Evolutionary conservation across 768 basidiomycete species (phyloP), one percentile per base, ranked within the genome.

Genomic region (Naganishia friedmannii): DNA sequence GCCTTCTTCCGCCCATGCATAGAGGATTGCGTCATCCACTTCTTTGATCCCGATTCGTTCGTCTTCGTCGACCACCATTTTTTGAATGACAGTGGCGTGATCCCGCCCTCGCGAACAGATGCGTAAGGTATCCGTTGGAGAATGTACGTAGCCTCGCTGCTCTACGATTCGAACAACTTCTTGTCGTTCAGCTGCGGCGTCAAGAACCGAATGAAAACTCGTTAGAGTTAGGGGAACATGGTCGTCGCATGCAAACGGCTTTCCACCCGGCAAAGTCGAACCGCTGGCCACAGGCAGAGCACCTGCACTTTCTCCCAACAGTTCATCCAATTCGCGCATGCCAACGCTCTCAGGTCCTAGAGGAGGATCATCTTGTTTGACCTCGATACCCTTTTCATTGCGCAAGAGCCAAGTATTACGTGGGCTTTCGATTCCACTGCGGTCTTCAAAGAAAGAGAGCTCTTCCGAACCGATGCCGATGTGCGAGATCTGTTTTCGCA

Each of bases 281-380:
- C 19, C 23, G 23, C 1, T 26, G 3, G 23, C n/a, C n/a, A 12
- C 19, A 23, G n/a, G 12, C n/a, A 26, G n/a, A 26, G 23, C 23
- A 51, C 13, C 48, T 51, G 48, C n/a, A 34, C 39, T 45, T 23
- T 17, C 28, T 29, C 54, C 71, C 58, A 67, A 66, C 6, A 68
- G 37, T 17, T 51, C 53, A 48, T 72, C 71, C 39, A 72, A 29
- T 28, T 72, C 71, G 0, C 53, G 46, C 29, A 72, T n/a, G 12
- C 51, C 67, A 37, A 68, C 71, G 51, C 67, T 68, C 31, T 69
- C 71, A n/a, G 71, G 71, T 34, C 71, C 67, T 2, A 66, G 51
- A 8, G 65, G n/a, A 4, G 26, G 32, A 42, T 13, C 19, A 8
- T 37, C 37, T 23, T 63, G 34, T 31, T 8, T 5, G 12, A 45